Conservation (phyloP, 2,329 filamentous ascomycete species). For the Rhytidhysteron rufulum region DNA sequence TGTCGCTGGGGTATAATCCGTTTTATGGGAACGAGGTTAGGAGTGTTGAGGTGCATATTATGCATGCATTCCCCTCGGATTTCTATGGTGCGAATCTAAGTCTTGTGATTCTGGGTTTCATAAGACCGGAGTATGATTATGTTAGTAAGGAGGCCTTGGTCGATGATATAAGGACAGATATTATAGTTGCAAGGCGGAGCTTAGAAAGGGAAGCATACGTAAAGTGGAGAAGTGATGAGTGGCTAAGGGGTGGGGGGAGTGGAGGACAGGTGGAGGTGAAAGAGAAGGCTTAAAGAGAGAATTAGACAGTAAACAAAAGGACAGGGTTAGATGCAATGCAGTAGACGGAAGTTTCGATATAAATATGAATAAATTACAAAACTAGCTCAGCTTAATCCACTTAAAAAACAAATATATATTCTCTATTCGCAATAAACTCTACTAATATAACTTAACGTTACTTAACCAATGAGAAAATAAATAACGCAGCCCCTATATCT, state of each 20-base stretch:
- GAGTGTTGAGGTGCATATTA: slow-evolving; percentile 84
- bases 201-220: slow-evolving; percentile 62
- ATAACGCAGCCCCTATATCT: too few relatives aligned
- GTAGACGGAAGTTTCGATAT: too few relatives aligned
- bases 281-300: too few relatives aligned
- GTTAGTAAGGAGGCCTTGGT: slow-evolving; percentile 76
- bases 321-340: too few relatives aligned
- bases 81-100: slow-evolving; percentile 84
- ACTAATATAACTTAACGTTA: too few relatives aligned
- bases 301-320: too few relatives aligned
- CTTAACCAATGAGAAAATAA: too few relatives aligned
- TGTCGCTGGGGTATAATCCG: slow-evolving; percentile 95
- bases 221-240: slow-evolving; percentile 46
- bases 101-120: slow-evolving; percentile 78
- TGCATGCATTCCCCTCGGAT: slow-evolving; percentile 71
- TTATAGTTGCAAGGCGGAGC: slow-evolving; percentile 73
- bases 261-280: slow-evolving; percentile 3
- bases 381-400: too few relatives aligned
- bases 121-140: slow-evolving; percentile 88
- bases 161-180: slow-evolving; percentile 84
- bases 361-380: too few relatives aligned
- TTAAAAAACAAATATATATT: too few relatives aligned
- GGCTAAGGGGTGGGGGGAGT: slow-evolving; percentile 26
- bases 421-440: too few relatives aligned
- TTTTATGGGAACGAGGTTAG: slow-evolving; percentile 91